Percentiles rank a stretch among this genome's conserved stretches.
Conservation (phyloP, 2,329 filamentous ascomycete genomes). For the Shiraia sp. region DNA sequence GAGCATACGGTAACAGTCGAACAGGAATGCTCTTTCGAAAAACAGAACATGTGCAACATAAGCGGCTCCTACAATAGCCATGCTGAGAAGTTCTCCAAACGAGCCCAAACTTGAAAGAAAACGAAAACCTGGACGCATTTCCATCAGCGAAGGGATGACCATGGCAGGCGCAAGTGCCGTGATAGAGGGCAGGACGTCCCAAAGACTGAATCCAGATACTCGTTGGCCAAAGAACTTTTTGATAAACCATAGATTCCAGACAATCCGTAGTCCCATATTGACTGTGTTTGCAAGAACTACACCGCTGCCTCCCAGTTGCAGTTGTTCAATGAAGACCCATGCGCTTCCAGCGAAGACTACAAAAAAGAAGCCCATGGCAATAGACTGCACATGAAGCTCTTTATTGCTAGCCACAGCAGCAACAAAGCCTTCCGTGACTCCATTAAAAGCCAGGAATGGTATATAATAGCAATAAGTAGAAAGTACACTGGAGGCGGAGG, state of each 20-base stretch:
- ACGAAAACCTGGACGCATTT: slow-evolving; percentile 23
- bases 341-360: slow-evolving; percentile 73
- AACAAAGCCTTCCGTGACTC: slow-evolving; percentile 89
- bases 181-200: slow-evolving; percentile 22
- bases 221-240: slow-evolving; percentile 38
- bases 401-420: slow-evolving; percentile 77
- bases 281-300: slow-evolving; percentile 85
- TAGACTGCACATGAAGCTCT: slow-evolving; percentile 75
- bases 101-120: slow-evolving; percentile 43
- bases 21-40: slow-evolving; percentile 37
- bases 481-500: slow-evolving; percentile 74
- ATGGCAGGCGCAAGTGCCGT: slow-evolving; percentile 44
- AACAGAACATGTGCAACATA: slow-evolving; percentile 42
- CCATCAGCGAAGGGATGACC: slow-evolving; percentile 44
- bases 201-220: slow-evolving; percentile 20
- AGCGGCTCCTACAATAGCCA: slow-evolving; percentile 41
- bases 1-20: slow-evolving; percentile 41
- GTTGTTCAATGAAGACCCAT: slow-evolving; percentile 71
- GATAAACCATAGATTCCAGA: slow-evolving; percentile 80
- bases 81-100: slow-evolving; percentile 47
- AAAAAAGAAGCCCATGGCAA: slow-evolving; percentile 85
- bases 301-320: slow-evolving; percentile 74
- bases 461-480: slow-evolving; percentile 90
- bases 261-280: slow-evolving; percentile 84
- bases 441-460: slow-evolving; percentile 88